These are phyloP conservation scores for Meripilus lineatus DNA, from an alignment of 1,284 basidiomycete genomes.

Conservation along the genomic window DNA sequence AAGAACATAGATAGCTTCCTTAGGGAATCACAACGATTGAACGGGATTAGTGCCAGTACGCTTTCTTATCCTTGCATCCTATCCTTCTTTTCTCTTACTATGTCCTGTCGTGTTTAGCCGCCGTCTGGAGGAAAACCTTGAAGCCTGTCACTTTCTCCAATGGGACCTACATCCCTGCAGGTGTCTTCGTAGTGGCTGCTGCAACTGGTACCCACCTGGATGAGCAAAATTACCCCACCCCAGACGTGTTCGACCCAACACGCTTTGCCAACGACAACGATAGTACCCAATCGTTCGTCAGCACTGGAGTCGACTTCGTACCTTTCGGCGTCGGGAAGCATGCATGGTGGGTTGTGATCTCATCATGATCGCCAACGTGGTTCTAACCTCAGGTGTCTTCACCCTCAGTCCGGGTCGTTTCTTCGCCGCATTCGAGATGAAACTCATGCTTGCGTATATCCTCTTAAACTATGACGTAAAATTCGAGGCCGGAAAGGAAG, in stretches of 20 bases:
- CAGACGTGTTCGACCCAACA: conserved; percentile 8
- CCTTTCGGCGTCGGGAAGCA: conserved; percentile 23
- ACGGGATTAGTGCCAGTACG: conserved; percentile 9
- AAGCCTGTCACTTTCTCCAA: conserved; percentile 8
- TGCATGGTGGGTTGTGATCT: conserved; percentile 21
- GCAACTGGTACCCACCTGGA: conserved; percentile 2
- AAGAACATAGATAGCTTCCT: conserved; percentile 24
- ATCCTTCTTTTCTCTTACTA: neutral
- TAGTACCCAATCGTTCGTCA: conserved; percentile 3
- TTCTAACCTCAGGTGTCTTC: neutral
- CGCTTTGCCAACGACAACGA: conserved; percentile 3
- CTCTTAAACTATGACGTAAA: conserved; percentile 39
- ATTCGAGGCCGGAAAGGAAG: conserved; percentile 25
- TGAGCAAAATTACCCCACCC: conserved; percentile 5
- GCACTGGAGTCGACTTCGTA: conserved; percentile 18
- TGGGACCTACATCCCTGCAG: conserved; percentile 4
- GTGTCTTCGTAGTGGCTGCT: conserved; percentile 1
- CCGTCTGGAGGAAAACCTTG: conserved; percentile 2
- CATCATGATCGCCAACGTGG: neutral
- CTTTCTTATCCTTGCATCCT: conserved; percentile 1
- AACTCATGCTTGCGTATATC: conserved; percentile 36
- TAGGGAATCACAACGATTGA: conserved; percentile 15
- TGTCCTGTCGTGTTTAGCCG: conserved; percentile 1
- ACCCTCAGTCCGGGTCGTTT: conserved; percentile 32
- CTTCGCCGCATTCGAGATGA: conserved; percentile 39